Evolutionary conservation across 228 moss, liverwort and hornwort species (phyloP), one percentile per base, ranked within the genome.

Genomic region (Sphagnum magellanicum): DNA sequence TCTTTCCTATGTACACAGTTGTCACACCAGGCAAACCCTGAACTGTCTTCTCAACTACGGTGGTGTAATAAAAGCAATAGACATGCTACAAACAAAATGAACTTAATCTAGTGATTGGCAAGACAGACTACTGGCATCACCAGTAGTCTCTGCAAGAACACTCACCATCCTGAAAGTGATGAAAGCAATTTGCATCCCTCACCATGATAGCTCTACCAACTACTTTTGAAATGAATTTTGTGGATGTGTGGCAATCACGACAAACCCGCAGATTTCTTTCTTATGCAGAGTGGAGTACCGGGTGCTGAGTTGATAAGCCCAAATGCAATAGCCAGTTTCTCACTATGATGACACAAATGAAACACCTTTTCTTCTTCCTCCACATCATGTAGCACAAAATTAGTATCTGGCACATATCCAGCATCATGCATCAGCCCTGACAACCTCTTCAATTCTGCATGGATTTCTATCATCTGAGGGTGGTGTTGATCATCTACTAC

Each of bases 371-470:
- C 10, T 15, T 63, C 63, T 15, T 63, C 63, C 63, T 63, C 63
- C 47, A 63, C 63, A 63, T 63, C 63, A 63, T 63, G 63, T 15
- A 63, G 15, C n/a, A 63, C 63, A 63, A 48, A 63, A 8, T 48
- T 9, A 8, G 63, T 55, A 12, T 55, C 53, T 7, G 53, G 53
- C 53, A 55, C 53, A 55, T 55, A 55, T 12, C 53, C 53, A 63
- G n/a, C 63, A 8, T 63, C 47, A 8, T 63, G 8, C 63, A 63
- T 63, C 15, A 8, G 16, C 16, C 7, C 10, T 8, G 15, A 63
- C 47, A 63, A 63, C 9, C 63, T 63, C 47, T 63, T 63, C 63
- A 63, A 63, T 16, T 63, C 63, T 8, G 63, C 63, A 48, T 63
- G 63, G 63, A 63, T 63, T 63, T 63, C 10, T 16, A 8, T n/a